These are phyloP conservation scores for Boechera stricta DNA, from an alignment of 345 rosid genomes.

Conservation along the genomic window DNA sequence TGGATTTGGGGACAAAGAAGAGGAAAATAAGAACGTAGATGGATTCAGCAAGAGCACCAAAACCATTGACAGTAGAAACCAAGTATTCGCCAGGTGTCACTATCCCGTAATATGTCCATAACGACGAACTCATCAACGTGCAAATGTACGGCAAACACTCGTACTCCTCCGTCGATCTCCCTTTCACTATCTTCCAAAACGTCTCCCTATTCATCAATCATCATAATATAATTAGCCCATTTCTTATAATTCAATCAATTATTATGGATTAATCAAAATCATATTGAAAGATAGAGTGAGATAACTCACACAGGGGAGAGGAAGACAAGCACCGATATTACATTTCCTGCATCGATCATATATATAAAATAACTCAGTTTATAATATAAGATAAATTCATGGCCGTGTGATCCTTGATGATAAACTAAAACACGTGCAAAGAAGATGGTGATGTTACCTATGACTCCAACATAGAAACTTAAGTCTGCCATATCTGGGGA, in stretches of 20 bases:
- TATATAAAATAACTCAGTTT: not conserved
- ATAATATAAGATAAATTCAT: not conserved
- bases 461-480: constrained; percentile 59
- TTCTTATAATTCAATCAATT: not conserved
- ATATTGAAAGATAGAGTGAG: not conserved
- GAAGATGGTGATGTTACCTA: constrained; percentile 52
- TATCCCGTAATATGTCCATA: constrained; percentile 89
- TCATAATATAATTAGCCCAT: not conserved
- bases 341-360: constrained; percentile 60
- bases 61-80: constrained; percentile 75
- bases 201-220: constrained; percentile 50
- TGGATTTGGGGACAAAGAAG: constrained; percentile 49
- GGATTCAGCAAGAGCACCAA: constrained; percentile 67
- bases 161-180: constrained; percentile 68
- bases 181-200: constrained; percentile 58
- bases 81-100: constrained; percentile 70
- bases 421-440: constrained; percentile 1
- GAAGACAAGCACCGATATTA: constrained; percentile 73
- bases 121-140: constrained; percentile 59
- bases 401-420: constrained; percentile 11
- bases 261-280: not conserved
- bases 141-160: constrained; percentile 77
- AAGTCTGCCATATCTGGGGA: constrained; percentile 48
- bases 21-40: constrained; percentile 60
- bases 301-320: constrained; percentile 73